Base-by-base conservation (phyloP, 2,329 filamentous ascomycete species). In the Fusarium agapanthi region DNA sequence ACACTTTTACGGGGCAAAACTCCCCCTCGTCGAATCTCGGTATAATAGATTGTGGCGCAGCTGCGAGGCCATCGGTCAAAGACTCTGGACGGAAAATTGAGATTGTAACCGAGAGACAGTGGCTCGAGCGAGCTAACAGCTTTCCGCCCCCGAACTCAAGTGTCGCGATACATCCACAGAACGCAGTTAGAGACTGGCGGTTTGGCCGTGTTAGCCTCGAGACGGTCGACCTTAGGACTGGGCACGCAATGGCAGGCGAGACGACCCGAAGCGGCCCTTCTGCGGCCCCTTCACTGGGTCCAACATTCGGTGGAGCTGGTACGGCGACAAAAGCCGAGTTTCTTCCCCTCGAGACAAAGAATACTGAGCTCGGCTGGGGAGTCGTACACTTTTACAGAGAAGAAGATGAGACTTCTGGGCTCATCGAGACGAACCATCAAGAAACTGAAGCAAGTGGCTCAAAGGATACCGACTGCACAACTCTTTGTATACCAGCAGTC, bases 351-450 rank as follows among this genome's bases (percentile, higher is more conserved):
- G 88, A 92, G 62, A 88, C 90, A 22, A 89, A 87, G 76, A 90
- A 92, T 61, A 94, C 94, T 2, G 92, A 97, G 67, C 87, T 95
- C 4, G 93, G 94, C 45, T 98, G 94, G 92, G 96, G 96, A 3
- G 90, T 98, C 20, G 95, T 99, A 5, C 96, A 98, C 80, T 88
- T 99, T 34, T 99, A 98, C 80, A 90, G 95, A 15, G 95, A 98
- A 81, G 89, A 89, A 5, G 89, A 94, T 65, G 93, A 97, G 80
- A 92, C 91, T 2, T 85, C 89, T 4, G 88, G 85, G 18, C 83
- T 94, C 72, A 65, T 63, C 22, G 64, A 64, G 69, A 67, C 71
- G 41, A 79, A 72, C 65, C 79, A 50, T 9, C 74, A 74, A 43
- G 81, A 80, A 56, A 64, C 69, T 28, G 78, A 72, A n/a, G 76